Conservation (phyloP, 495 filamentous ascomycete genomes). For the Entonaema liquescens region DNA sequence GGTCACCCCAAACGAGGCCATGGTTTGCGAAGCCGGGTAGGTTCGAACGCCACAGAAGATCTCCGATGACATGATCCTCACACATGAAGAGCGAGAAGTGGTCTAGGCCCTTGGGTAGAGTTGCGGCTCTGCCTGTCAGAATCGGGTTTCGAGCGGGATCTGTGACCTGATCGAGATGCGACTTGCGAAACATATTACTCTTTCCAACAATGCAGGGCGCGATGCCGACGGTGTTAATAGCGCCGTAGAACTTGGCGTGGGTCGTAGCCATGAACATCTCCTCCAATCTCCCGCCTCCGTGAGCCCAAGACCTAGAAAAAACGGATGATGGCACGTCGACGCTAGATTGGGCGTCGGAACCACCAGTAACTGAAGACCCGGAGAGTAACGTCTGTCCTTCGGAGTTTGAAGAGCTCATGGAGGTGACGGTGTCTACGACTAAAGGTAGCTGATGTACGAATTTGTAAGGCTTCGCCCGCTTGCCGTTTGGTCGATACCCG, state of each 20-base stretch:
- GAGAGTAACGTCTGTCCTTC: constrained; percentile 58
- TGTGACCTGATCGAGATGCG: constrained; percentile 87
- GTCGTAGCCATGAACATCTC: constrained; percentile 93
- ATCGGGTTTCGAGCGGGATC: constrained; percentile 56
- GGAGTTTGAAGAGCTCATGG: constrained; percentile 43
- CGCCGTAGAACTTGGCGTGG: constrained; percentile 98
- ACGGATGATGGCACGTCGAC: constrained; percentile 41
- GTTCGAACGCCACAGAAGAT: constrained; percentile 79
- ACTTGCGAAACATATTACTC: constrained; percentile 96
- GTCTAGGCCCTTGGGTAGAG: constrained; percentile 75
- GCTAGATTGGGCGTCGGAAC: constrained; percentile 30
- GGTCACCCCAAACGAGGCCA: constrained; percentile 80
- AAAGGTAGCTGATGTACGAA: constrained; percentile 96
- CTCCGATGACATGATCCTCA: constrained; percentile 96
- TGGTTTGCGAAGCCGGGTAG: constrained; percentile 76
- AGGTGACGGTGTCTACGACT: constrained; percentile 73
- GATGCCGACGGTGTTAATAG: constrained; percentile 91
- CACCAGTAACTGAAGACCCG: constrained; percentile 41
- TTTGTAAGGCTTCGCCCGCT: constrained; percentile 72
- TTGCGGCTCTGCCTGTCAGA: constrained; percentile 54
- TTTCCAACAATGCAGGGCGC: constrained; percentile 97
- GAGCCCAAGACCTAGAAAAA: constrained; percentile 43
- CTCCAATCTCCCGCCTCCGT: constrained; percentile 84
- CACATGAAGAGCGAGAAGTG: constrained; percentile 97
- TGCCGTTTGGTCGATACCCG: constrained; percentile 62